These are phyloP conservation scores for Cyberlindnera misumaiensis DNA, from an alignment of 805 yeast genomes.

Conservation along the genomic window DNA sequence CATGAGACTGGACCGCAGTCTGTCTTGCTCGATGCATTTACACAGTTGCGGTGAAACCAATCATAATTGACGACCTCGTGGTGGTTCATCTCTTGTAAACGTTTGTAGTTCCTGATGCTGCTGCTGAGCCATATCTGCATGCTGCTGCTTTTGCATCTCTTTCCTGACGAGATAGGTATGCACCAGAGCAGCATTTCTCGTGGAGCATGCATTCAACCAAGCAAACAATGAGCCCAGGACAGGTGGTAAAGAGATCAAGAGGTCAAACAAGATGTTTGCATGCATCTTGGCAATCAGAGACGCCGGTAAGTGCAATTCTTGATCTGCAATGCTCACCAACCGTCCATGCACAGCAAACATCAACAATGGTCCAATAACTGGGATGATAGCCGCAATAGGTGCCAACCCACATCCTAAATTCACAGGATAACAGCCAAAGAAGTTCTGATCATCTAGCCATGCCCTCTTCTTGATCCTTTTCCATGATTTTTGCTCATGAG, in stretches of 20 bases:
- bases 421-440: slow-evolving; percentile 69
- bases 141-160: slow-evolving; percentile 9
- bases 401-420: slow-evolving; percentile 77
- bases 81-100: neutral
- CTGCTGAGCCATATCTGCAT: neutral
- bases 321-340: slow-evolving; percentile 53
- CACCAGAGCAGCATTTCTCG: slow-evolving; percentile 80
- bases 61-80: neutral
- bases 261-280: slow-evolving; percentile 68
- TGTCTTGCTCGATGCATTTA: slow-evolving; percentile 65
- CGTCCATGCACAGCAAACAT: slow-evolving; percentile 78
- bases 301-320: slow-evolving; percentile 49
- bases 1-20: slow-evolving; percentile 52
- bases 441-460: slow-evolving; percentile 81
- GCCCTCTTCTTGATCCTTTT: slow-evolving; percentile 68
- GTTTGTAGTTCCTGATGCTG: neutral
- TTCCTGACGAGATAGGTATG: slow-evolving; percentile 33
- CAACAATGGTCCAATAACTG: slow-evolving; percentile 76
- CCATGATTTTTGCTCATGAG: slow-evolving; percentile 63
- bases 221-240: slow-evolving; percentile 68
- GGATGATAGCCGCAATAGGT: slow-evolving; percentile 65
- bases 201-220: slow-evolving; percentile 82
- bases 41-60: slow-evolving; percentile 52
- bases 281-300: slow-evolving; percentile 62
- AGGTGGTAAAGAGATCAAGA: slow-evolving; percentile 73